phyloP scores from a whole-genome alignment of 2,329 filamentous ascomycete species.

The Arthrobotrys musiformis region DNA sequence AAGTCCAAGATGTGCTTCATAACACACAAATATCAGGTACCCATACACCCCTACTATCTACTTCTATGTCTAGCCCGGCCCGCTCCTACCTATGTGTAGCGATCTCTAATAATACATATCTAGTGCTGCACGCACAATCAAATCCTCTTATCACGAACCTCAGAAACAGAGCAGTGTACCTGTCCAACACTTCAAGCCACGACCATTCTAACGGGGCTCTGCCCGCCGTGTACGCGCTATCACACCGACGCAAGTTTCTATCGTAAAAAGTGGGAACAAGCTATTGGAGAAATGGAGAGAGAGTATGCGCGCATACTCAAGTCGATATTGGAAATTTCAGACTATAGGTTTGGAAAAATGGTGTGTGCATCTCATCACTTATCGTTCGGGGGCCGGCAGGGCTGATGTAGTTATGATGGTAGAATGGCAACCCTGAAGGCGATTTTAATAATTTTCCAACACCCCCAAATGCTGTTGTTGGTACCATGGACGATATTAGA shows the following conservation, averaged over 20 bases:
- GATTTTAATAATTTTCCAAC: no score
- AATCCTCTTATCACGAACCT: neutral
- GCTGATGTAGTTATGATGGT: no score
- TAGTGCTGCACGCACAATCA: neutral
- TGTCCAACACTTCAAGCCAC: neutral
- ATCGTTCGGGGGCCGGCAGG: no score
- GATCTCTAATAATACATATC: no score
- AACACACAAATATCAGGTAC: conserved; percentile 1
- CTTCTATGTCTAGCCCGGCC: no score
- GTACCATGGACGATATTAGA: neutral
- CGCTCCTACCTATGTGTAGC: no score
- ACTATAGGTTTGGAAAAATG: no score
- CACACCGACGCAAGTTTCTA: neutral
- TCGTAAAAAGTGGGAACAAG: neutral
- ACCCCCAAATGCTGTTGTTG: no score
- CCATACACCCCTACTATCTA: neutral
- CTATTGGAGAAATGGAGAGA: conserved; percentile 1
- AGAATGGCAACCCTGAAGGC: no score
- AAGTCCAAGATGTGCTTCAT: neutral
- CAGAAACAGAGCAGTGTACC: neutral
- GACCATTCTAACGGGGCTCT: neutral
- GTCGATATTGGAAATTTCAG: no score
- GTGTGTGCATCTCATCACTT: no score
- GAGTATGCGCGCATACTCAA: neutral
- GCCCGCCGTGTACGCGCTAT: neutral